Evolutionary conservation across 2,329 filamentous ascomycete genomes (phyloP), one percentile per base, ranked within the genome.

Genomic region (Cordyceps tenuipes): DNA sequence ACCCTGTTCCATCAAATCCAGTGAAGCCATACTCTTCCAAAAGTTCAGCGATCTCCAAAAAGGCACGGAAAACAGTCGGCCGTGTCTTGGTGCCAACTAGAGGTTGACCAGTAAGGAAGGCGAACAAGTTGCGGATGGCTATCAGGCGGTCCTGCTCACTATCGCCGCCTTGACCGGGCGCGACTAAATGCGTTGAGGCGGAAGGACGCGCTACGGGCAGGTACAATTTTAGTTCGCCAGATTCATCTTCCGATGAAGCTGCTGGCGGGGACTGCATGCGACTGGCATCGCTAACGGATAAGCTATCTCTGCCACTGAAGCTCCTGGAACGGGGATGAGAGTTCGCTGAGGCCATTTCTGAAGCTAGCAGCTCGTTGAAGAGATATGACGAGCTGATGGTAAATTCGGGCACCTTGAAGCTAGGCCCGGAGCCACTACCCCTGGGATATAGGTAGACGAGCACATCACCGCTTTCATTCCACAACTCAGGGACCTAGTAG

Each of bases 101-200:
- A 2, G 83, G 83, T 65, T 87, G 83, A 31, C 82, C 82, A 0
- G 79, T 85, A 59, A 88, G 71, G 63, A 88, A 84, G 6, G 85
- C 85, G 63, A 88, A 88, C 46, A 88, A 69, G 64, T 88, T 88
- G 56, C 85, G 78, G 29, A 84, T 78, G 3, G 79, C 80, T 43
- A 88, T 75, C 13, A 87, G 69, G 3, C 78, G 77, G 55, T 86
- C 82, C 41, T 83, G 68, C 51, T 83, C 79, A 23, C 67, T 66
- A 19, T 66, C 66, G 9, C 70, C 67, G 17, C 64, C 69, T 39
- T 66, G 73, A n/a, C 64, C 73, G 36, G 66, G 75, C 57, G 64
- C 67, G 55, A 66, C 63, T 19, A 73, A 62, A 56, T 76, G 72
- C 12, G 69, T 73, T 1, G 70, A 69, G 2, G 68, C 69, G 31